Conservation (phyloP, 768 basidiomycete genomes). For the Boletus coccyginus region DNA sequence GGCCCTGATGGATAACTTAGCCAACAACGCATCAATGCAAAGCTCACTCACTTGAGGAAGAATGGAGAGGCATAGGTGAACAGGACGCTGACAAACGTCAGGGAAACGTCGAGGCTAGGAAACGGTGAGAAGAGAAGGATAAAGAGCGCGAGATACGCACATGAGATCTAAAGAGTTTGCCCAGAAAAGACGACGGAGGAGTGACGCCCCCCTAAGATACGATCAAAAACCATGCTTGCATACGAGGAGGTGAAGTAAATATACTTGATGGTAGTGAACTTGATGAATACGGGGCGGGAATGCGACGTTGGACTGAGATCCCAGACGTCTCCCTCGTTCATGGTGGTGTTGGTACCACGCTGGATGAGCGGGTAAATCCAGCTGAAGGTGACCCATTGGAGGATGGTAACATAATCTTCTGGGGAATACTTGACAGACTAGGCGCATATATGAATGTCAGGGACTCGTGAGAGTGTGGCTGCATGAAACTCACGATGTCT, state of each 20-base stretch:
- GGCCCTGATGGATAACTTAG: conserved; percentile 31
- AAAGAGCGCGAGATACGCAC: conserved; percentile 12
- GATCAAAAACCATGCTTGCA: neutral
- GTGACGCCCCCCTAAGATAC: conserved; percentile 24
- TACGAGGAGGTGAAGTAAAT: neutral
- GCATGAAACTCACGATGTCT: conserved; percentile 52
- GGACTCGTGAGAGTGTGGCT: neutral
- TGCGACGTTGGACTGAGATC: conserved; percentile 63
- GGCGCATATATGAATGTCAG: neutral
- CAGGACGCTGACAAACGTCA: conserved; percentile 66
- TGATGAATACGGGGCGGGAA: conserved; percentile 59
- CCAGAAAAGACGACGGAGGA: conserved; percentile 42
- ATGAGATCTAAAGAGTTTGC: conserved; percentile 48
- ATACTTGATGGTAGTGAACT: conserved; percentile 36
- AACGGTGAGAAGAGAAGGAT: neutral
- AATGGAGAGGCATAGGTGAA: conserved; percentile 83
- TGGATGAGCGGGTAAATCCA: conserved; percentile 70
- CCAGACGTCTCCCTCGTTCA: conserved; percentile 75
- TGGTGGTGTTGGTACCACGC: conserved; percentile 47
- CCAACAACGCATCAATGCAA: neutral
- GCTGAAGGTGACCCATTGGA: conserved; percentile 67
- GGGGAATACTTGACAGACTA: conserved; percentile 38
- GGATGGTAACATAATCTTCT: conserved; percentile 74
- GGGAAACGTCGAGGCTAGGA: conserved; percentile 55
- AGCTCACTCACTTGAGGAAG: conserved; percentile 64